These are phyloP conservation scores for Botrytis cinerea DNA, from an alignment of 2,329 filamentous ascomycete species.

Conservation along the genomic window DNA sequence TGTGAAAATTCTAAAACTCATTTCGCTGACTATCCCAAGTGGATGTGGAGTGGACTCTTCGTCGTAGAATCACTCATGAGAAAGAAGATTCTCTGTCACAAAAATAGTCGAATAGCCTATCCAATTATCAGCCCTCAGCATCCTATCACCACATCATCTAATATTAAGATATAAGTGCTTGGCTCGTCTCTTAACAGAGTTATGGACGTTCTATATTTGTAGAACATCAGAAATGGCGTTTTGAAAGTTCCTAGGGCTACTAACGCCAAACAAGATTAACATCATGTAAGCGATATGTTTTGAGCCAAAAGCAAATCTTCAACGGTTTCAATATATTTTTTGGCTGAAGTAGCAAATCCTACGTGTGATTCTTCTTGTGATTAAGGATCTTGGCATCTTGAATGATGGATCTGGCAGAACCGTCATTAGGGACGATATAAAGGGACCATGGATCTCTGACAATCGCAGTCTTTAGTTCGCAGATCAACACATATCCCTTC, in stretches of 20 bases:
- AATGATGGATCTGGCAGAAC: not conserved
- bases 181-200: too few species aligned
- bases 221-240: not conserved
- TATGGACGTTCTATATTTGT: not conserved
- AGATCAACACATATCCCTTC: not conserved
- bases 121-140: not conserved
- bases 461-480: not conserved
- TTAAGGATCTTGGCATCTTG: not conserved
- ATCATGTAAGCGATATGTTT: not conserved
- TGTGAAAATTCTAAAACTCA: not conserved
- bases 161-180: too few species aligned
- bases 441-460: not conserved
- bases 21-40: not conserved
- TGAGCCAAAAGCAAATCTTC: not conserved
- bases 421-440: not conserved
- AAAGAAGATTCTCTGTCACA: not conserved
- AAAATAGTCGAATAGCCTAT: not conserved
- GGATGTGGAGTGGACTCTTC: not conserved
- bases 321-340: not conserved
- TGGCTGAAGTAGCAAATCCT: not conserved
- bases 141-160: not conserved
- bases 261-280: not conserved
- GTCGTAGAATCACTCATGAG: not conserved
- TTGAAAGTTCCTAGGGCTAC: too few species aligned
- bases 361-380: not conserved